phyloP scores from a whole-genome alignment of 495 filamentous ascomycete species.

The Hypoxylon subgilvum region DNA sequence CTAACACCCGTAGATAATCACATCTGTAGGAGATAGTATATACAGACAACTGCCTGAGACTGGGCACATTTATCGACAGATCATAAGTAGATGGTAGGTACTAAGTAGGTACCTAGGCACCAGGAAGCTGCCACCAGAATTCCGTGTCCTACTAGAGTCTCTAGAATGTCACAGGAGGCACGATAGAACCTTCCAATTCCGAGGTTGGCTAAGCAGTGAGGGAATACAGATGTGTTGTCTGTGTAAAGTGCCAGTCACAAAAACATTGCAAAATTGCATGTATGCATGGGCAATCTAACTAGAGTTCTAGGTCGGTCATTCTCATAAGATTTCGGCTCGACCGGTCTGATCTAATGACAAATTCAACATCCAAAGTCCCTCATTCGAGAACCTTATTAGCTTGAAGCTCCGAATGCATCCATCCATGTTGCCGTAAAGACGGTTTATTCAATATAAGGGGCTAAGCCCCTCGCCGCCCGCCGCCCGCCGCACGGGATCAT shows the following conservation, averaged over 20 bases:
- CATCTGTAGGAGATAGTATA: background rate
- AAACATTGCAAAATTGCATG: too few species aligned
- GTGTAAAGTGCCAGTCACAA: constrained; percentile 21
- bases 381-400: too few species aligned
- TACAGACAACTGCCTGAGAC: background rate
- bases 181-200: background rate
- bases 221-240: constrained; percentile 33
- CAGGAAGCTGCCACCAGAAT: too few species aligned
- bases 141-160: too few species aligned
- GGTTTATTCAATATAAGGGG: too few species aligned
- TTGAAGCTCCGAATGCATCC: too few species aligned
- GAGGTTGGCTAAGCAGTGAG: background rate
- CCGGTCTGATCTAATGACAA: background rate
- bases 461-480: background rate
- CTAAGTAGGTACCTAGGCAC: constrained; percentile 2
- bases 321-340: background rate
- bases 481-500: background rate
- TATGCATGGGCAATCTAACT: too few species aligned
- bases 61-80: too few species aligned
- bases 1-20: background rate
- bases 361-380: background rate
- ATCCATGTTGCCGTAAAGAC: too few species aligned
- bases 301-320: background rate
- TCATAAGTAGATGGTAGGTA: background rate
- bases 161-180: too few species aligned